These are phyloP conservation scores for Ceratocystis huliohia DNA, from an alignment of 2,329 filamentous ascomycete species.

Conservation along the genomic window DNA sequence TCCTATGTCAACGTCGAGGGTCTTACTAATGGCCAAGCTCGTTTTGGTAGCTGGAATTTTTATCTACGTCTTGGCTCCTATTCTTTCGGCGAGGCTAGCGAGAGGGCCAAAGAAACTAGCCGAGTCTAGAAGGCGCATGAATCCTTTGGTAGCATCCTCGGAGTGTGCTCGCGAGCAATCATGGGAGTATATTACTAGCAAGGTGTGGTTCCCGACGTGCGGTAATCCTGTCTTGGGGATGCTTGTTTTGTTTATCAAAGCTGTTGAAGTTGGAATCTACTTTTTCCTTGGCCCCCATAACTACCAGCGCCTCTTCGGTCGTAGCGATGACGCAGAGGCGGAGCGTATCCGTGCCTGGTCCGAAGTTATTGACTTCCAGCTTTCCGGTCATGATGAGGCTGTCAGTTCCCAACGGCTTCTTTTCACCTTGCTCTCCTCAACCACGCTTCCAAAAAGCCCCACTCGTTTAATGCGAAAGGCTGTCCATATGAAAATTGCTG, in stretches of 20 bases:
- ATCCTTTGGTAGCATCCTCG: slow-evolving; percentile 64
- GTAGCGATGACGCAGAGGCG: slow-evolving; percentile 71
- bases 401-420: slow-evolving; percentile 79
- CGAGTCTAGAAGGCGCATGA: slow-evolving; percentile 30
- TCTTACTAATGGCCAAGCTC: slow-evolving; percentile 41
- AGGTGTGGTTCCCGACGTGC: slow-evolving; percentile 68
- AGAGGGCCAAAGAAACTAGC: not conserved
- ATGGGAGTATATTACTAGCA: slow-evolving; percentile 87
- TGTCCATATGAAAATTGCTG: slow-evolving; percentile 76
- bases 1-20: slow-evolving; percentile 33
- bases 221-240: slow-evolving; percentile 80
- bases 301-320: slow-evolving; percentile 67
- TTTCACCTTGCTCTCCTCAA: slow-evolving; percentile 75
- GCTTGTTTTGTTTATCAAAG: slow-evolving; percentile 66
- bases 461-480: slow-evolving; percentile 80
- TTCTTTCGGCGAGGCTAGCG: slow-evolving; percentile 32
- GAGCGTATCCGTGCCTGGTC: slow-evolving; percentile 85
- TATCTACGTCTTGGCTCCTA: slow-evolving; percentile 44
- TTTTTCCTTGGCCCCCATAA: slow-evolving; percentile 63
- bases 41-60: slow-evolving; percentile 41
- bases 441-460: slow-evolving; percentile 73
- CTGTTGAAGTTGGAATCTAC: slow-evolving; percentile 65
- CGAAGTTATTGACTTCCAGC: slow-evolving; percentile 83
- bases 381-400: slow-evolving; percentile 79
- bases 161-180: slow-evolving; percentile 67